phyloP scores from a whole-genome alignment of 495 filamentous ascomycete genomes.

The Penicillium argentinense region DNA sequence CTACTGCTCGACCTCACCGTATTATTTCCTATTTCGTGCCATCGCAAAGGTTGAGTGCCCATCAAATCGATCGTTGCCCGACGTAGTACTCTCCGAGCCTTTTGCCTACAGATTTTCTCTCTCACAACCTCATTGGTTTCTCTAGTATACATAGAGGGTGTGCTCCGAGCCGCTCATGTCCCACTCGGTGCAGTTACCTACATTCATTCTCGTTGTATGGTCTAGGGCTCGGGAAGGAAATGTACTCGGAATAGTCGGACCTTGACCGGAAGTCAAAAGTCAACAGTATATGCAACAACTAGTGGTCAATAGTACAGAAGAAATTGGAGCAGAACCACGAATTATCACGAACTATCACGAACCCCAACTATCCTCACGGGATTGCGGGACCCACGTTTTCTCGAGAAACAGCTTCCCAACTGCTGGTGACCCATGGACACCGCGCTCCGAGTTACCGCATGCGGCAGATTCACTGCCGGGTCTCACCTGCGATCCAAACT shows the following conservation, averaged over 20 bases:
- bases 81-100: not conserved
- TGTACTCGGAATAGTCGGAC: not conserved
- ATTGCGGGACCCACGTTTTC: slow-evolving; percentile 17
- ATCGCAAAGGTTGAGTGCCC: not conserved
- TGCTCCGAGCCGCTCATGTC: not conserved
- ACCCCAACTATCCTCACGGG: not conserved
- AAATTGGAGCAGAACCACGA: not conserved
- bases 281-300: no score
- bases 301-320: no score
- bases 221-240: no score
- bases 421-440: slow-evolving; percentile 15
- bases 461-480: slow-evolving; percentile 1
- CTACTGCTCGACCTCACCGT: no score
- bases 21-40: not conserved
- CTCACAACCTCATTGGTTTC: not conserved
- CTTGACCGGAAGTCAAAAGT: not conserved
- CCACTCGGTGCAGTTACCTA: no score
- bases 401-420: slow-evolving; percentile 17
- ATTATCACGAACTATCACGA: not conserved
- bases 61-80: slow-evolving; percentile 1
- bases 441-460: slow-evolving; percentile 10
- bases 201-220: no score
- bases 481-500: slow-evolving; percentile 1
- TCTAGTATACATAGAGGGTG: not conserved
- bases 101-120: no score